phyloP scores from a whole-genome alignment of 2,329 filamentous ascomycete species.

The Neonectria punicea region DNA sequence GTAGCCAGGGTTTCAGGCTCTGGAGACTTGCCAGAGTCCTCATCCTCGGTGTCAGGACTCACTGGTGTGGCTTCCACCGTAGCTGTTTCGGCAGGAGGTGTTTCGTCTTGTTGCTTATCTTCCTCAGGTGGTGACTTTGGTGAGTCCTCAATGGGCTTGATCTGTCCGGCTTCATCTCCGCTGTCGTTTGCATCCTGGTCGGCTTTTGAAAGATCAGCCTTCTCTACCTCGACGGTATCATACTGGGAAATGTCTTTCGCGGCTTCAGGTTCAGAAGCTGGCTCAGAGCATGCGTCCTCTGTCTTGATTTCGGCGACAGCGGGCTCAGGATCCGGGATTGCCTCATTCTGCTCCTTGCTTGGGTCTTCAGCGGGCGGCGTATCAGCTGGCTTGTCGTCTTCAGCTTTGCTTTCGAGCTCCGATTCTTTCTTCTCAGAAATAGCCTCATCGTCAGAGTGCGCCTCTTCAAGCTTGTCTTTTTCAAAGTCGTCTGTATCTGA shows the following conservation, averaged over 20 bases:
- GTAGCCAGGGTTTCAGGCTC: slow-evolving; percentile 11
- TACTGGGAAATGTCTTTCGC: slow-evolving; percentile 2
- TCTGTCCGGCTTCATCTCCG: background rate
- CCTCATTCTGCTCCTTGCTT: slow-evolving; percentile 11
- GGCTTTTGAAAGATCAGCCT: background rate
- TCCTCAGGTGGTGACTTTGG: slow-evolving; percentile 11
- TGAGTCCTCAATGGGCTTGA: slow-evolving; percentile 12
- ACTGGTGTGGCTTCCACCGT: slow-evolving; percentile 10
- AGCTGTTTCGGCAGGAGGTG: slow-evolving; percentile 9
- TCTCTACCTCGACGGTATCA: background rate
- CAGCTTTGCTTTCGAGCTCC: slow-evolving; percentile 6
- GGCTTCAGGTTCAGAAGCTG: background rate
- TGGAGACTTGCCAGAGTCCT: slow-evolving; percentile 2
- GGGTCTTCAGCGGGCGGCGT: background rate
- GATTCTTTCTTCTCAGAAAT: background rate
- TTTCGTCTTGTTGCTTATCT: slow-evolving; percentile 11
- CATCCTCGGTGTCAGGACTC: slow-evolving; percentile 12
- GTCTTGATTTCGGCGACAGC: background rate
- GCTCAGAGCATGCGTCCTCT: slow-evolving; percentile 2
- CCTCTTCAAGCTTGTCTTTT: slow-evolving; percentile 1
- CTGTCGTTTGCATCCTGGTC: slow-evolving; percentile 4
- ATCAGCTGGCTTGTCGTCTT: slow-evolving; percentile 4
- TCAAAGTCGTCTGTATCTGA: slow-evolving; percentile 12
- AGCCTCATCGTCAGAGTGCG: slow-evolving; percentile 3
- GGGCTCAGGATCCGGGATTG: slow-evolving; percentile 1